These are phyloP conservation scores for Prunus mume DNA, from an alignment of 306 rosid species.

Conservation along the genomic window DNA sequence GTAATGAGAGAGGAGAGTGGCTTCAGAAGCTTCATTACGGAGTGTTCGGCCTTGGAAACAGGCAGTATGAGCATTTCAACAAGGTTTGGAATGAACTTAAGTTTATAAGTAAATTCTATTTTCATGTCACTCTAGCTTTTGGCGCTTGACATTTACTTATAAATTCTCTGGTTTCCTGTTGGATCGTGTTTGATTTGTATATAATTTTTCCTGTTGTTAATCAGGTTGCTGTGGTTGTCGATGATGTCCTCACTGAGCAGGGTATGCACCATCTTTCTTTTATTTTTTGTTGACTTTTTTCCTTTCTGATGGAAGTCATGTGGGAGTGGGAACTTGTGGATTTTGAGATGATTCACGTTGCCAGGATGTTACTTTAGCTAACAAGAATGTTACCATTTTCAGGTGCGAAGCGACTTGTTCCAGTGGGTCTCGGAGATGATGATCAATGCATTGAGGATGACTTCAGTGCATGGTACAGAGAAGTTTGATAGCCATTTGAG, in stretches of 20 bases:
- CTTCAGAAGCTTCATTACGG: slow-evolving; percentile 75
- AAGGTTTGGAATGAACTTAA: slow-evolving; percentile 54
- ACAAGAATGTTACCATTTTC: slow-evolving; percentile 23
- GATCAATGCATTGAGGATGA: slow-evolving; percentile 99
- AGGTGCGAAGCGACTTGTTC: slow-evolving; percentile 85
- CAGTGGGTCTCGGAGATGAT: slow-evolving; percentile 93
- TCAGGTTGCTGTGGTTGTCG: slow-evolving; percentile 72
- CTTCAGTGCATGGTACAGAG: slow-evolving; percentile 87
- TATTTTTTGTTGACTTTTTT: not conserved
- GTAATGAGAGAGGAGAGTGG: slow-evolving; percentile 75
- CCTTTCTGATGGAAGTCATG: not conserved
- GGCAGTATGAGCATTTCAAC: slow-evolving; percentile 98
- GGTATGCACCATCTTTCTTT: slow-evolving; percentile 43
- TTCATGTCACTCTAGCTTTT: not conserved
- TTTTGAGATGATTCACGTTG: not conserved
- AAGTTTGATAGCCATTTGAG: slow-evolving; percentile 16
- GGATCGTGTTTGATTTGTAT: not conserved
- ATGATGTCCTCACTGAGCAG: slow-evolving; percentile 61
- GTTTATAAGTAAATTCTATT: not conserved
- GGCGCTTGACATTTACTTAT: not conserved
- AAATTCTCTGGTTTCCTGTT: not conserved
- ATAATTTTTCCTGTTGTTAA: slow-evolving; percentile 17
- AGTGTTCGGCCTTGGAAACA: slow-evolving; percentile 95
- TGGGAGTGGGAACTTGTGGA: not conserved
- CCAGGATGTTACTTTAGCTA: not conserved